A percentile compares a stretch with the other conserved stretches of the same genome.
Conservation (phyloP, 208 protist species). For the Leishmania amazonensis region DNA sequence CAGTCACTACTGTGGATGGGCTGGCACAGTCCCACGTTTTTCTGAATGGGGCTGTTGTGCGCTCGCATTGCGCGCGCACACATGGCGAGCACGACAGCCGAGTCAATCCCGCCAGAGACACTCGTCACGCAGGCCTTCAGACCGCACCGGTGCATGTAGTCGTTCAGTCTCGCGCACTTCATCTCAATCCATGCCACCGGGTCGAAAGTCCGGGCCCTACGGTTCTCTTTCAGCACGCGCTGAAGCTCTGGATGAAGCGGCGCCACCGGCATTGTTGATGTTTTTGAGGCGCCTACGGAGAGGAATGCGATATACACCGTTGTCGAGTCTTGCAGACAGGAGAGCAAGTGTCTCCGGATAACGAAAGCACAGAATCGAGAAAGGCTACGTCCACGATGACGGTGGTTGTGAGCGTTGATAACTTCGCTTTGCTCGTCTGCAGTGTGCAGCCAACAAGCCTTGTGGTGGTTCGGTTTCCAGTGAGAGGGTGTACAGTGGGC, state of each 20-base stretch:
- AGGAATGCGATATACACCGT: not conserved
- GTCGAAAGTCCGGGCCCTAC: constrained; percentile 78
- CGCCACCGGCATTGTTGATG: constrained; percentile 39
- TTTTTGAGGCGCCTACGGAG: not conserved
- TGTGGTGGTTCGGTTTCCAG: not conserved
- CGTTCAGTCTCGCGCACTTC: constrained; percentile 91
- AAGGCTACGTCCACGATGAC: not conserved
- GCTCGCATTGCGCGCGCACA: constrained; percentile 70
- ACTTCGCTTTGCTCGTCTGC: too few species aligned
- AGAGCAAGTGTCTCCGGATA: not conserved
- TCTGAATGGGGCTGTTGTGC: constrained; percentile 76
- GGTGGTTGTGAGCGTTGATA: too few species aligned
- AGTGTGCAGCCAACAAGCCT: not conserved
- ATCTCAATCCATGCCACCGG: constrained; percentile 77
- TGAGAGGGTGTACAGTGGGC: not conserved
- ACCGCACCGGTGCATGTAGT: constrained; percentile 88
- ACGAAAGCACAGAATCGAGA: not conserved
- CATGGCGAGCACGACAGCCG: constrained; percentile 91
- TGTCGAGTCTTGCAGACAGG: not conserved
- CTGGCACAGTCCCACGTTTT: constrained; percentile 93
- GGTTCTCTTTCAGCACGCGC: constrained; percentile 63
- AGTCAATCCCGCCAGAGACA: constrained; percentile 95
- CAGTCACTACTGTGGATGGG: constrained; percentile 93
- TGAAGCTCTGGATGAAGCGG: constrained; percentile 73
- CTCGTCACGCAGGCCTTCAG: constrained; percentile 91